Evolutionary conservation across 2,329 filamentous ascomycete genomes (phyloP), one percentile per base, ranked within the genome.

Genomic region (Xylogone sp.): DNA sequence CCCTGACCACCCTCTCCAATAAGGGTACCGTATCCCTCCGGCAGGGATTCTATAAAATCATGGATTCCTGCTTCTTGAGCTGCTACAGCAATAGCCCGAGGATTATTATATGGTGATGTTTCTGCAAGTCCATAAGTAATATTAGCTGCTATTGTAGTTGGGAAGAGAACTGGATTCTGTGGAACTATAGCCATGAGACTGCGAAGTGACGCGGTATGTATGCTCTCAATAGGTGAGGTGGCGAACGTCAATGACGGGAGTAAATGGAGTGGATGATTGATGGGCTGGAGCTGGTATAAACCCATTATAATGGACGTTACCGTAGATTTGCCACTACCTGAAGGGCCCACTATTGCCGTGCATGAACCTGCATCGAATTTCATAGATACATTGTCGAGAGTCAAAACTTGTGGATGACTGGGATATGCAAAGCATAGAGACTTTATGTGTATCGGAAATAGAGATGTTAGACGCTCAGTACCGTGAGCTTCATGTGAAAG

Each of bases 311-410:
- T 71, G 0, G 87, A 81, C 0, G 87, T 78, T 31, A 97, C 76
- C 0, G 93, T 97, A 13, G 87, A 92, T 70, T 99, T 97, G 1
- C 94, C 93, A n/a, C 87, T 89, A 0, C 94, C 93, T 0, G 91
- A 96, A 1, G 81, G 72, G 1, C 93, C 92, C 2, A 95, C 90
- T 19, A 97, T 82, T 2, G 89, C 90, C 0, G 85, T 85, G 58
- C 82, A 88, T 3, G 79, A 82, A 20, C 85, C 83, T 0, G 78
- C 68, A 1, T 74, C 65, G 48, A 97, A 80, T 0, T 69, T 72
- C 7, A 96, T 71, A n/a, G 75, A 83, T n/a, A 96, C 66, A 20
- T 81, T 72, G 9, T 75, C 74, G 2, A 97, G 73, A 0, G 90
- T 80, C 1, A 65, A 63, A 0, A 72, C 71, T 1, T 72, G 66